Evolutionary conservation across 2,329 filamentous ascomycete genomes (phyloP), one percentile per base, ranked within the genome.

Genomic region (Sporothrix brunneoviolacea): DNA sequence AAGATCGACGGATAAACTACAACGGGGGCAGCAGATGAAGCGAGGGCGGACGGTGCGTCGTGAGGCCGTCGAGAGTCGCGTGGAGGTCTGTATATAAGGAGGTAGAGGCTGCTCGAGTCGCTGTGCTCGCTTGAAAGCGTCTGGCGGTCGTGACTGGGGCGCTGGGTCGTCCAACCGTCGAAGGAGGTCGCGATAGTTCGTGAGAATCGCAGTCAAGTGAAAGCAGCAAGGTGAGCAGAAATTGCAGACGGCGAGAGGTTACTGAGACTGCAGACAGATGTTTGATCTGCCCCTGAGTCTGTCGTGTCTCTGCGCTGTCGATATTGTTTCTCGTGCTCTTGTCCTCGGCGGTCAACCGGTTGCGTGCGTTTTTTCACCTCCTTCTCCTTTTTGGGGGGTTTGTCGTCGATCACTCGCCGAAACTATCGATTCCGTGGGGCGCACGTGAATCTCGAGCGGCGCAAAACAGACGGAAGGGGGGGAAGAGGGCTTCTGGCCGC

Each of bases 1-100:
- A 19, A 9, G 35, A 44, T 52, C 27, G 41, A 41, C 46, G 51
- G 50, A 27, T 52, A 53, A 53, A 49, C 22, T 18, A 15, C n/a
- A n/a, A n/a, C n/a, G n/a, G n/a, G n/a, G n/a, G n/a, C n/a, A n/a
- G n/a, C n/a, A n/a, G n/a, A n/a, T n/a, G n/a, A n/a, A n/a, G n/a
- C n/a, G n/a, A n/a, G n/a, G n/a, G n/a, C n/a, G n/a, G n/a, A n/a
- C n/a, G n/a, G n/a, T 10, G 24, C 24, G 24, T 10, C 10, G 32
- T 35, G 7, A 15, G 12, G 32, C 32, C 4, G 32, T 35, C 32
- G 32, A 35, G 12, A 35, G 32, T 7, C 32, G 6, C 4, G 5
- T 35, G n/a, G 12, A 13, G 32, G 32, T n/a, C n/a, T n/a, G n/a
- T n/a, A n/a, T n/a, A n/a, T n/a, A 19, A 38, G 36, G 19, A 7